Evolutionary conservation across 345 rosid species (phyloP), one percentile per base, ranked within the genome.

Genomic region (Draba incana): DNA sequence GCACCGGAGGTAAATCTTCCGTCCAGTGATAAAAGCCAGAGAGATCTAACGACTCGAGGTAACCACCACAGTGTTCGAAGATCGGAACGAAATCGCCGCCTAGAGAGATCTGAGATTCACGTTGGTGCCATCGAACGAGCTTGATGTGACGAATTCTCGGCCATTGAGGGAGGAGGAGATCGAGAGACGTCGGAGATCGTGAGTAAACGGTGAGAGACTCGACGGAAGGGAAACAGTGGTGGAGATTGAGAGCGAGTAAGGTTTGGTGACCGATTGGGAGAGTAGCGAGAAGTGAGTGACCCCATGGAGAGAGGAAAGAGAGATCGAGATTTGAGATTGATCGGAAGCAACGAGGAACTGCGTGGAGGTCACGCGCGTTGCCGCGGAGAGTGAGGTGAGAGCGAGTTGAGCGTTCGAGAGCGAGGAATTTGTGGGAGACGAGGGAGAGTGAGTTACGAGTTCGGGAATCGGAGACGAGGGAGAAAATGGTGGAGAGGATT

Each of bases 301-400:
- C 99, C 96, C 96, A 94, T 0, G 90, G 97, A 2, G 98, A 91
- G 62, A 94, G 83, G 16, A 83, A 75, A 10, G 98, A 94, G 74
- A 89, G 90, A 80, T 94, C 96, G 30, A 94, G 85, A 50, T 74
- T 60, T 12, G 84, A 78, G 12, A 94, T 84, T 7, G 85, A 79
- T 60, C 87, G 76, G 89, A 94, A 94, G 35, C 87, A 79, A 41
- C 47, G 64, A 0, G 97, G 98, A 60, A 86, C 69, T 58, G 46
- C 59, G 78, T 39, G 57, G 58, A 92, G 88, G 67, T 94, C 83
- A n/a, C 84, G 83, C 13, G 85, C 83, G 79, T 86, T 94, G 61
- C 98, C 98, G 1, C 96, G 98, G 90, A 94, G 90, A 48, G 91
- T 68, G 79, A 94, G 86, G 53, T 75, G 78, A 41, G 81, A 38